phyloP scores from a whole-genome alignment of 768 basidiomycete species.

The Suillus clintonianus region DNA sequence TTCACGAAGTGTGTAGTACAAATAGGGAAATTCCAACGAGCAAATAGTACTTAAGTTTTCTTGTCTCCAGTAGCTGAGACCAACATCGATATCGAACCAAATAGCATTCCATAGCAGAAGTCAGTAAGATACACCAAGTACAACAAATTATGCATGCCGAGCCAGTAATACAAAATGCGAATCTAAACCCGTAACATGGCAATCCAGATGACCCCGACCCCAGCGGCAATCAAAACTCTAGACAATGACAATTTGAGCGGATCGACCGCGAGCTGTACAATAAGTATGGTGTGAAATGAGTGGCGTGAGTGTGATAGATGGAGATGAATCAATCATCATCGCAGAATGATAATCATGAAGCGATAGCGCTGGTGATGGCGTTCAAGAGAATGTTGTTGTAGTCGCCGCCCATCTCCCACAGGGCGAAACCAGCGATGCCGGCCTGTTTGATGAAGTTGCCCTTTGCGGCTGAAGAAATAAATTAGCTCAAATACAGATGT shows the following conservation, averaged over 20 bases:
- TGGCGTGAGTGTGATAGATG: not conserved
- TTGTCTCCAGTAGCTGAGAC: too few species aligned
- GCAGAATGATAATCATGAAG: conserved; percentile 8
- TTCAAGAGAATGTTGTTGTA: conserved; percentile 35
- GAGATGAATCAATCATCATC: conserved; percentile 10
- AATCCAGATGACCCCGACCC: not conserved
- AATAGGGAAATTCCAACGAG: too few species aligned
- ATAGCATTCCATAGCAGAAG: not conserved
- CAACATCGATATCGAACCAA: not conserved
- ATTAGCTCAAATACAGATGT: not conserved
- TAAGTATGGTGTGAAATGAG: conserved; percentile 8
- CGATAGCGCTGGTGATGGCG: conserved; percentile 33
- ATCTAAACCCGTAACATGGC: not conserved
- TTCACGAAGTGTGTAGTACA: too few species aligned
- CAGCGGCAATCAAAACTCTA: not conserved
- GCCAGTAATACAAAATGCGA: not conserved
- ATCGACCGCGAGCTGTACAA: not conserved
- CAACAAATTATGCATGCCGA: not conserved
- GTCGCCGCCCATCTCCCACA: conserved; percentile 50
- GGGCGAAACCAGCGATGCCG: conserved; percentile 43
- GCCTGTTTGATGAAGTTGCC: conserved; percentile 38
- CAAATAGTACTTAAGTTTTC: too few species aligned
- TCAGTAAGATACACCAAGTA: not conserved
- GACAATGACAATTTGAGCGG: not conserved
- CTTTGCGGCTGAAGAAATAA: conserved; percentile 38